Base-by-base conservation (phyloP, 768 basidiomycete genomes). In the Amanita thiersii region DNA sequence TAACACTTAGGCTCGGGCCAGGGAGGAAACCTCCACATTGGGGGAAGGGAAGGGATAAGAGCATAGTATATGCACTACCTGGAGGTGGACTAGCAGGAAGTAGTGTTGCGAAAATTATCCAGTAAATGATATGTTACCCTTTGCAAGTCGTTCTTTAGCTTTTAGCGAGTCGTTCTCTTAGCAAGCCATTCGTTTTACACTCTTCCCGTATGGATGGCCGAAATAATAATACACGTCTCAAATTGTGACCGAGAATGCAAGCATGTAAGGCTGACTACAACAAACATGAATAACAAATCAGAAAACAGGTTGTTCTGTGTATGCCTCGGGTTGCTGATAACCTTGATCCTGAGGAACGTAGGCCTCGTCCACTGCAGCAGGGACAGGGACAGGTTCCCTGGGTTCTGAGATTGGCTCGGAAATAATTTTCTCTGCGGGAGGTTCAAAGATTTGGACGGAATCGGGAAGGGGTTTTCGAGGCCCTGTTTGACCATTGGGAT, bases 401-500 rank as follows among this genome's bases (percentile, higher is more conserved):
- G 88, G 83, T 65, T 96, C 92, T 33, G 91, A 94, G 17, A 82
- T 76, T 37, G 92, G 91, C 62, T 92, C 88, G 38, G 79, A 77
- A 50, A 90, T 76, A 50, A 87, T 70, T 65, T 97, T 94, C 72
- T 94, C 89, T 53, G 88, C 73, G 32, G 87, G 87, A 30, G 86
- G 91, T 59, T 93, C 90, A 58, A 77, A 60, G 56, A 98, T 87
- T 55, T 79, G 77, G 57, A 99, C 93, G 50, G 83, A 84, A 62
- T 98, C 96, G 40, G 96, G 96, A 39, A 98, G 83, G 50, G 92
- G 90, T 63, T 89, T 91, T 65, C 75, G 74, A 55, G 93, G 96
- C 34, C 96, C 96, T 34, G 72, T 65, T 46, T 77, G 75, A 47
- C 96, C 96, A 58, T 92, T 86, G 28, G 92, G 90, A 63, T 99